Conservation (phyloP, 306 rosid species). For the Rubus parviflorus region DNA sequence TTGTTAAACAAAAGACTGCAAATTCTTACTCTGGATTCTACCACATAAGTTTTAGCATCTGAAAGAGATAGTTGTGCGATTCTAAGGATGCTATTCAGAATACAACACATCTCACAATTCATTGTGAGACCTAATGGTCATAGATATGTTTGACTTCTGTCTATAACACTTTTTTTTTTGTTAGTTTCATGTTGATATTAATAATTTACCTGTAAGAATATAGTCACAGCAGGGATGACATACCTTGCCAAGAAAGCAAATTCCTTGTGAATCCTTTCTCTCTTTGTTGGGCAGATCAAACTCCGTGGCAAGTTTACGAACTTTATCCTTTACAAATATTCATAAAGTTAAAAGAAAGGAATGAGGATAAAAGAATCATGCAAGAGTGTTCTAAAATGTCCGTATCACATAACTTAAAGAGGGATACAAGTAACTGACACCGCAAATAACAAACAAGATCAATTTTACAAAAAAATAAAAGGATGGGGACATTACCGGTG, state of each 20-base stretch:
- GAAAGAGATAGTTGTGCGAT: slow-evolving; percentile 5
- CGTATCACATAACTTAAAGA: neutral
- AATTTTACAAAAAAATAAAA: neutral
- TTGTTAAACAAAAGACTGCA: neutral
- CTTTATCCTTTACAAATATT: slow-evolving; percentile 66
- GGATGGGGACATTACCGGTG: neutral
- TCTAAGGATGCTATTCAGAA: neutral
- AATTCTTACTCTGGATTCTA: neutral
- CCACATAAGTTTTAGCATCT: slow-evolving; percentile 9
- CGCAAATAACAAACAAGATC: neutral
- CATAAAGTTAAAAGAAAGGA: slow-evolving; percentile 17
- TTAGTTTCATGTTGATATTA: neutral
- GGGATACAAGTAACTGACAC: neutral
- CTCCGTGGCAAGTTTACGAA: slow-evolving; percentile 75
- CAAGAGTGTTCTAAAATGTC: neutral
- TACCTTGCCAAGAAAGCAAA: slow-evolving; percentile 98
- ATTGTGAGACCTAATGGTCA: neutral
- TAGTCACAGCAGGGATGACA: neutral
- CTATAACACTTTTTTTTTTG: neutral
- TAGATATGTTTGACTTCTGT: neutral
- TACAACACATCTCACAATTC: neutral
- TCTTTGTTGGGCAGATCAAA: slow-evolving; percentile 87
- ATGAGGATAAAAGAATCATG: neutral
- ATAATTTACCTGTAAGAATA: neutral
- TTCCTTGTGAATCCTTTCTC: slow-evolving; percentile 97